These are phyloP conservation scores for Solanum bulbocastanum DNA, from an alignment of 257 asterid genomes.

Conservation along the genomic window DNA sequence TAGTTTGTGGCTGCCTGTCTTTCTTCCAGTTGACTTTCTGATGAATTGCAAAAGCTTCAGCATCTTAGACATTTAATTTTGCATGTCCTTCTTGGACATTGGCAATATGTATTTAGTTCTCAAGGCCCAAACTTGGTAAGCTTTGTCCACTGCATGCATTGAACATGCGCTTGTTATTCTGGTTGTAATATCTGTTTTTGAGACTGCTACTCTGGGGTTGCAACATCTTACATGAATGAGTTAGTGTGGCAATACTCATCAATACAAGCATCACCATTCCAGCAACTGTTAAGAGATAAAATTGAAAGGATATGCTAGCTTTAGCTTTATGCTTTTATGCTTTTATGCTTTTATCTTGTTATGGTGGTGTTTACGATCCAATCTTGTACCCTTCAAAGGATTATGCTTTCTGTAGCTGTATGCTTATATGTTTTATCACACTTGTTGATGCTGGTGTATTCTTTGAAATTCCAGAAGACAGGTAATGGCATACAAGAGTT, in stretches of 20 bases:
- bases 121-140: not conserved
- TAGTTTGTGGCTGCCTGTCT: not conserved
- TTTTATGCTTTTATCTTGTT: not conserved
- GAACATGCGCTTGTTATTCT: not conserved
- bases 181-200: not conserved
- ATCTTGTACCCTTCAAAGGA: not conserved
- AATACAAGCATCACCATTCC: not conserved
- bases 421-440: not conserved
- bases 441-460: not conserved
- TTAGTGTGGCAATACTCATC: not conserved
- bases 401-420: not conserved
- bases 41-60: not conserved
- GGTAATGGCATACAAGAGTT: constrained; percentile 56
- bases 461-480: constrained; percentile 38
- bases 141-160: not conserved
- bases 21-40: not conserved
- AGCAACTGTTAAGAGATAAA: not conserved
- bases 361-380: not conserved
- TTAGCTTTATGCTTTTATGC: not conserved
- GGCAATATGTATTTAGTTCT: not conserved
- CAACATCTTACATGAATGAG: not conserved
- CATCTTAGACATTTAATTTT: not conserved
- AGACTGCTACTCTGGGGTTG: not conserved
- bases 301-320: not conserved
- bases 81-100: not conserved